Evolutionary conservation across 257 asterid species (phyloP), one percentile per base, ranked within the genome.

Genomic region (Solanum microdontum): DNA sequence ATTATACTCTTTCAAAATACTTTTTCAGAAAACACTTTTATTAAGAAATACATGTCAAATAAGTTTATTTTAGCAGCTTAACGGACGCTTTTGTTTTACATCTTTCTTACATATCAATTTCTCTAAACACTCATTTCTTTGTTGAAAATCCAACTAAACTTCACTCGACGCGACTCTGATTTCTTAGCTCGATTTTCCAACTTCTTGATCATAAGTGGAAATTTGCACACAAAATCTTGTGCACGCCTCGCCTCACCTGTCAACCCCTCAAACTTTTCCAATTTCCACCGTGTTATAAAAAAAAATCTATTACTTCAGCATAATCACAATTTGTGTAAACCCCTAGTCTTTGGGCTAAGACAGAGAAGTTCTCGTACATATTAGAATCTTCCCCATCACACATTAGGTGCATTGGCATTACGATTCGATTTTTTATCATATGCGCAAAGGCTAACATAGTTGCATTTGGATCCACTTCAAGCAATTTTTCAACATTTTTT

Each of bases 351-450:
- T 87, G 90, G 4, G 90, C 66, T 74, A 92, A 30, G 8, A 33
- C 36, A 0, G 92, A 68, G 69, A 82, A 92, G 85, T 88, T 90
- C 11, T 88, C 87, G 36, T 82, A 92, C 1, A 92, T 48, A 17
- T 75, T 34, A 11, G 87, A 86, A 87, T 90, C 91, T 37, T 30
- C 40, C 1, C 92, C 90, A 21, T 91, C 93, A 68, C 69, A 43
- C 92, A 91, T 89, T 7, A 90, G 82, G 21, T 91, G 90, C 19
- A 80, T 76, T 14, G 92, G 91, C 92, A 91, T 91, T 11, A 40
- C 74, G 12, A 92, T 87, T 23, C 84, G 87, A 84, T 87, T 90
- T 11, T 90, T 88, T 91, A 90, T 87, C 93, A 90, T 88, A 43
- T 92, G 82, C 7, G 90, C 93, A n/a, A 92, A 88, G 11, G 90